Evolutionary conservation across 129 eudicot species (phyloP).

Genomic region (Erigeron canadensis): DNA sequence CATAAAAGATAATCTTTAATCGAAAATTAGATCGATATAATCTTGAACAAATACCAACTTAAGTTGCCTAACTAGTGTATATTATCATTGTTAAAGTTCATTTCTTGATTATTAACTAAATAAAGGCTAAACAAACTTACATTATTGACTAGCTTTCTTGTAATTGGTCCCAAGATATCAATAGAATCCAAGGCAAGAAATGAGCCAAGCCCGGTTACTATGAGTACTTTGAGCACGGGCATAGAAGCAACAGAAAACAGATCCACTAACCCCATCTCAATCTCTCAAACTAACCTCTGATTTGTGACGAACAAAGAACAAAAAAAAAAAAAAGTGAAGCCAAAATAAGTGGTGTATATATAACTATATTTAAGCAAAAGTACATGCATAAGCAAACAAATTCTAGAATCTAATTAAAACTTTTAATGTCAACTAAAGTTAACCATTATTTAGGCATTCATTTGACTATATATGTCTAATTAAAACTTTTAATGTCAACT

Average conservation of each 20-base stretch:
- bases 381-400: too few relatives aligned
- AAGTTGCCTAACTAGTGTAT: neutral
- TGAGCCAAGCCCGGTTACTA: constrained; percentile 47
- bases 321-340: neutral
- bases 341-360: too few relatives aligned
- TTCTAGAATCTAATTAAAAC: too few relatives aligned
- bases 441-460: too few relatives aligned
- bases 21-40: neutral
- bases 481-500: too few relatives aligned
- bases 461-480: too few relatives aligned
- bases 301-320: neutral
- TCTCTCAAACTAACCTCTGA: neutral
- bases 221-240: constrained; percentile 56
- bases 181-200: constrained; percentile 54
- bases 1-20: neutral
- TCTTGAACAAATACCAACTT: neutral
- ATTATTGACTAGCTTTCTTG: constrained; percentile 53
- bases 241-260: constrained; percentile 58
- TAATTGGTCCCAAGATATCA: constrained; percentile 43
- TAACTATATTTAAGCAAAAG: too few relatives aligned
- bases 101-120: constrained; percentile 25
- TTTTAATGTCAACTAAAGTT: too few relatives aligned
- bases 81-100: neutral
- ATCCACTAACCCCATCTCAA: constrained; percentile 42
- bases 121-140: constrained; percentile 30